Conservation (phyloP, 2,329 filamentous ascomycete genomes). For the Moelleriella libera region DNA sequence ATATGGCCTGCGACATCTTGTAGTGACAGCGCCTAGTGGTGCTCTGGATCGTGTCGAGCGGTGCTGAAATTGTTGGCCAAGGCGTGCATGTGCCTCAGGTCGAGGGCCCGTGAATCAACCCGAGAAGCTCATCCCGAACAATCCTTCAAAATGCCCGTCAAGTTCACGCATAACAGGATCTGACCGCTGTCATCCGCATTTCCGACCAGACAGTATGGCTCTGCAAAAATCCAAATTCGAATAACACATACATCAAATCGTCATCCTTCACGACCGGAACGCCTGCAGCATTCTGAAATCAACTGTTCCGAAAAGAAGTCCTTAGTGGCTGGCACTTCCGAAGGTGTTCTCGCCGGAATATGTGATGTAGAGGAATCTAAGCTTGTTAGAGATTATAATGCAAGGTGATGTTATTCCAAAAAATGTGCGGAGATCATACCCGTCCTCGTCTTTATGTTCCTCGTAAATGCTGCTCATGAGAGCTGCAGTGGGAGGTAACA, state of each 20-base stretch:
- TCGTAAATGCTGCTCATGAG: constrained; percentile 99
- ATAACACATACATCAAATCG: neutral
- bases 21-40: too few relatives aligned
- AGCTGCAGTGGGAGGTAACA: constrained; percentile 87
- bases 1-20: too few relatives aligned
- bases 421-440: constrained; percentile 26
- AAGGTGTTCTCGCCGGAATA: constrained; percentile 99
- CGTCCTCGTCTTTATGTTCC: constrained; percentile 83
- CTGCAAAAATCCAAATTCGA: neutral
- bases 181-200: neutral
- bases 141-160: too few relatives aligned
- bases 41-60: too few relatives aligned
- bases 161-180: too few relatives aligned
- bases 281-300: constrained; percentile 9
- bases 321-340: constrained; percentile 27
- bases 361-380: constrained; percentile 93
- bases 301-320: neutral
- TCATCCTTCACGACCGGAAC: constrained; percentile 18
- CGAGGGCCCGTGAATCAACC: too few relatives aligned
- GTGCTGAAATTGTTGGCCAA: too few relatives aligned
- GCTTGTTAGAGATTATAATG: constrained; percentile 4
- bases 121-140: too few relatives aligned
- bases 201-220: constrained; percentile 4
- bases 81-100: too few relatives aligned
- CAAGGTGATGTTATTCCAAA: neutral